Evolutionary conservation across 2,329 filamentous ascomycete species (phyloP).

Genomic region (Ramichloridium luteum): DNA sequence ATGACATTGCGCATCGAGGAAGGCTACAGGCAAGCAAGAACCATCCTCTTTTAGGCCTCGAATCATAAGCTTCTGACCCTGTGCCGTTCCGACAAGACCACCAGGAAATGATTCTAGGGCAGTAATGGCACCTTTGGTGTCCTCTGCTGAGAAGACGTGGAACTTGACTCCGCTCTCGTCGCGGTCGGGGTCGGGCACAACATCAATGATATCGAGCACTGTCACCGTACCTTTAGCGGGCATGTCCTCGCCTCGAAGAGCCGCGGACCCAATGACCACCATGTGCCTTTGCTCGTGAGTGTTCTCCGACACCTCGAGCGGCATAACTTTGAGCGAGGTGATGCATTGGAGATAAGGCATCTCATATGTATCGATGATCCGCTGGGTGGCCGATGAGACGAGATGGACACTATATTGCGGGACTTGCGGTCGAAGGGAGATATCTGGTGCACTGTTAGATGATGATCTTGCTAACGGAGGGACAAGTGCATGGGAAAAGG

Average conservation of each 20-base stretch:
- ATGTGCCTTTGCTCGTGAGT: constrained; percentile 77
- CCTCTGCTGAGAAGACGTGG: constrained; percentile 77
- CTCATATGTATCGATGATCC: constrained; percentile 61
- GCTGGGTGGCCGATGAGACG: constrained; percentile 64
- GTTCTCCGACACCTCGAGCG: constrained; percentile 79
- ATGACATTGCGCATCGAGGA: constrained; percentile 95
- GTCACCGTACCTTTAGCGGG: constrained; percentile 75
- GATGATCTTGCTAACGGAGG: neutral
- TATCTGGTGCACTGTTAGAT: constrained; percentile 28
- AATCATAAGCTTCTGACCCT: constrained; percentile 96
- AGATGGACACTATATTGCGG: constrained; percentile 66
- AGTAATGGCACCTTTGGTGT: constrained; percentile 85
- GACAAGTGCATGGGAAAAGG: too few relatives aligned
- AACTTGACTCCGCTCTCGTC: constrained; percentile 78
- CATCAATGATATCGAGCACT: constrained; percentile 81
- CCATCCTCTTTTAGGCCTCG: constrained; percentile 91
- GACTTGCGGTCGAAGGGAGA: constrained; percentile 51
- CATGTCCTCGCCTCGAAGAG: constrained; percentile 81
- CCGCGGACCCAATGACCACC: constrained; percentile 71
- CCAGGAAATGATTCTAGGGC: constrained; percentile 65
- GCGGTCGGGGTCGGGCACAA: constrained; percentile 75
- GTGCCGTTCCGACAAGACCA: constrained; percentile 77
- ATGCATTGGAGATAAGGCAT: constrained; percentile 66
- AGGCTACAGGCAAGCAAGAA: constrained; percentile 81
- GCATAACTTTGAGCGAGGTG: constrained; percentile 70